Evolutionary conservation across 2,329 filamentous ascomycete species (phyloP), one percentile per base, ranked within the genome.

Genomic region (Colletotrichum phormii): DNA sequence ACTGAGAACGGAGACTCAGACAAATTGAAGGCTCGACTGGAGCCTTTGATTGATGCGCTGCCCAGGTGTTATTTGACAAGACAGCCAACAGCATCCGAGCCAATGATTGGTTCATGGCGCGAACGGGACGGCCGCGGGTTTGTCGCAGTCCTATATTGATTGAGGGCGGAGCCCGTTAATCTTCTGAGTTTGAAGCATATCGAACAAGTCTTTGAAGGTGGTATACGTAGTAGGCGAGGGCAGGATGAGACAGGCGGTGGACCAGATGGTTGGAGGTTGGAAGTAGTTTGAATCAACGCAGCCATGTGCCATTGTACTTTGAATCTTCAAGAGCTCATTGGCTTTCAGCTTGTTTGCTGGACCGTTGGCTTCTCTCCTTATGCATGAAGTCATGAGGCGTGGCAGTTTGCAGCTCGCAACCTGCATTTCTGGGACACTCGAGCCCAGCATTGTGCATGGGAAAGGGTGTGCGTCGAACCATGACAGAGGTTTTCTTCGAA

Each of bases 111-210:
- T 24, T 24, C 46, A 31, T 24, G 60, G n/a, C n/a, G 53, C 18
- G 22, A 18, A 18, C n/a, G 29, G 29, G 46, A 22, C 7, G n/a
- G 26, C 22, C 60, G 60, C 60, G n/a, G 6, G 42, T n/a, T 12
- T 71, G 42, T 49, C 42, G 42, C 42, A 49, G 18, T 49, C 15
- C 42, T 49, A 49, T n/a, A 8, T 22, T 49, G 42, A 49, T 49
- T 11, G 18, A 11, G 18, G 42, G 42, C 42, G 42, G 42, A 49
- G 42, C 42, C 42, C 42, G 42, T 49, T 49, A 22, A 49, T 49
- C 42, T 31, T 72, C 59, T 53, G 65, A 59, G 69, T 69, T 69
- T 58, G 31, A 64, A 68, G 42, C 64, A 69, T 69, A 54, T 69
- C 53, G 31, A 53, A 31, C 24, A 63, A 53, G 51, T 57, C 37